phyloP scores from a whole-genome alignment of 345 rosid species.

The Aethionema arabicum region DNA sequence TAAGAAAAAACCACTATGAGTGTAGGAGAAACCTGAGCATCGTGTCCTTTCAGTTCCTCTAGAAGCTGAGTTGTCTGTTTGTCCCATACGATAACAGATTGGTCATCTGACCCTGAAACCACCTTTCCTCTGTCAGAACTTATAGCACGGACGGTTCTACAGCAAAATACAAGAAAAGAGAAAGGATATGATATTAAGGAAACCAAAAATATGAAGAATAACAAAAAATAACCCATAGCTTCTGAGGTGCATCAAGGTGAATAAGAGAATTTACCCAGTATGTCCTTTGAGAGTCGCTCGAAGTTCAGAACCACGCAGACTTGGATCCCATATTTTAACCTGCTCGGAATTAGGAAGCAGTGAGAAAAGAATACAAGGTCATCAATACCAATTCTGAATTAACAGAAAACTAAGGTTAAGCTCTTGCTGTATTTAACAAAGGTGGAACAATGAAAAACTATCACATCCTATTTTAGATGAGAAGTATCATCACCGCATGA shows the following conservation, averaged over 20 bases:
- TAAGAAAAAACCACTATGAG: slow-evolving; percentile 21
- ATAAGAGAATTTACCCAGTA: slow-evolving; percentile 53
- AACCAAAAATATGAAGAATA: slow-evolving; percentile 13
- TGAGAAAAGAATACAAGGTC: slow-evolving; percentile 13
- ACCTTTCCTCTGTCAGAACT: slow-evolving; percentile 97
- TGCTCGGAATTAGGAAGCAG: slow-evolving; percentile 38
- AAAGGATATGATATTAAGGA: slow-evolving; percentile 9
- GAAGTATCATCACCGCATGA: neutral
- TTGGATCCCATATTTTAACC: slow-evolving; percentile 99
- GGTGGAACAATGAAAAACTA: slow-evolving; percentile 8
- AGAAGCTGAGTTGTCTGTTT: slow-evolving; percentile 90
- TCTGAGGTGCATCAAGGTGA: slow-evolving; percentile 8
- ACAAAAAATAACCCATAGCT: slow-evolving; percentile 2
- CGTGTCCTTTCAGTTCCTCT: slow-evolving; percentile 96
- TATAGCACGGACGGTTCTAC: slow-evolving; percentile 91
- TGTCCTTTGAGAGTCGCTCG: slow-evolving; percentile 94
- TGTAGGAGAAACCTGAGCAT: slow-evolving; percentile 68
- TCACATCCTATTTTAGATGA: slow-evolving; percentile 12
- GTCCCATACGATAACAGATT: slow-evolving; percentile 94
- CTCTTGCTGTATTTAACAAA: slow-evolving; percentile 10
- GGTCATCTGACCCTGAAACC: slow-evolving; percentile 99
- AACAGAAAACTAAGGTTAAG: slow-evolving; percentile 11
- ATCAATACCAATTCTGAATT: slow-evolving; percentile 9
- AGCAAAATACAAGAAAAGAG: slow-evolving; percentile 20
- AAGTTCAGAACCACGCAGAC: slow-evolving; percentile 96